Percentiles rank a stretch among this genome's conserved stretches.
Conservation (phyloP, 768 basidiomycete species). For the Trametes maxima region DNA sequence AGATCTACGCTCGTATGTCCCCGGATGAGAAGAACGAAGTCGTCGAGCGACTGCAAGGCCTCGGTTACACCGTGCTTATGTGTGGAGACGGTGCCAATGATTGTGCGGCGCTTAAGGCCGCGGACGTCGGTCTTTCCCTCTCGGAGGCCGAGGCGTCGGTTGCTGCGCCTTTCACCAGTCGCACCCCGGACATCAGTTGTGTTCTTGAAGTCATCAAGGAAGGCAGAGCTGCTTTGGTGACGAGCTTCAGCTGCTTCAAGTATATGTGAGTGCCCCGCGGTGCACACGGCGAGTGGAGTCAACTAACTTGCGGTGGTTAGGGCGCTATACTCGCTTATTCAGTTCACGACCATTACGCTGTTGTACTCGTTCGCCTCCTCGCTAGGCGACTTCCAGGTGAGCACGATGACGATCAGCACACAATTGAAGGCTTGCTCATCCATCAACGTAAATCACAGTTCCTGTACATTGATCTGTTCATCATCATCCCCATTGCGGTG, state of each 20-base stretch:
- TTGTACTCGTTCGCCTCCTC: constrained; percentile 97
- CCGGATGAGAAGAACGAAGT: constrained; percentile 99
- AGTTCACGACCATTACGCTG: constrained; percentile 97
- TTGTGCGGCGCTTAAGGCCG: constrained; percentile 97
- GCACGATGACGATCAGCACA: constrained; percentile 24
- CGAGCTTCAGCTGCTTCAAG: constrained; percentile 99
- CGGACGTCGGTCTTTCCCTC: constrained; percentile 94
- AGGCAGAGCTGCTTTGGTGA: constrained; percentile 93
- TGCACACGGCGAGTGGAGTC: neutral
- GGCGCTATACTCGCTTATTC: constrained; percentile 98
- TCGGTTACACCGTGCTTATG: constrained; percentile 97
- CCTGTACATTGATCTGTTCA: constrained; percentile 95
- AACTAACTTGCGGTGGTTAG: constrained; percentile 42
- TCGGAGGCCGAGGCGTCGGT: constrained; percentile 99
- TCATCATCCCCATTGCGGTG: constrained; percentile 96
- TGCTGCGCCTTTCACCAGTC: constrained; percentile 95
- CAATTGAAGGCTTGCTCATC: constrained; percentile 12
- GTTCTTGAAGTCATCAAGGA: constrained; percentile 97
- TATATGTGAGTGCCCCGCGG: constrained; percentile 75
- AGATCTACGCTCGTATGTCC: constrained; percentile 98
- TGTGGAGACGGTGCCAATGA: constrained; percentile 99
- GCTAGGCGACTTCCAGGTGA: constrained; percentile 92
- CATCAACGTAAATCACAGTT: constrained; percentile 53
- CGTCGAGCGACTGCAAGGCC: constrained; percentile 87
- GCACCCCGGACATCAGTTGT: constrained; percentile 92